Percentiles rank a stretch among this genome's conserved stretches.
Conservation (phyloP, 1,284 basidiomycete genomes). For the Puccinia coronata region DNA sequence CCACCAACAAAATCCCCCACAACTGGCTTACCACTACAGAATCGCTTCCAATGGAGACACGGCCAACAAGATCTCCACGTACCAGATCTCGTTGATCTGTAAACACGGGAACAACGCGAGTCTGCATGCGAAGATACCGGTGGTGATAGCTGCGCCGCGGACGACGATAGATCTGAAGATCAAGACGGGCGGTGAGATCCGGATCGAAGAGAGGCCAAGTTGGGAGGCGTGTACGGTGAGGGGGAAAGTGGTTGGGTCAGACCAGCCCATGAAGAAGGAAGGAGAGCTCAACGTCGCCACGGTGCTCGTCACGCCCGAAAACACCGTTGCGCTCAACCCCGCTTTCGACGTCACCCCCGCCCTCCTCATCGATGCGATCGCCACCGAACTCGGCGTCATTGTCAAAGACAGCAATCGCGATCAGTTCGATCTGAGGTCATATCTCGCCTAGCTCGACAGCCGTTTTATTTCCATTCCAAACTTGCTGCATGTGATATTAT, state of each 20-base stretch:
- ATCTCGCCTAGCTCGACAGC: background rate
- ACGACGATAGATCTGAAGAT: slow-evolving; percentile 78
- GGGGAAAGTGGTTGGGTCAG: slow-evolving; percentile 69
- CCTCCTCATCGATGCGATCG: slow-evolving; percentile 63
- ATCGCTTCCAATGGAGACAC: slow-evolving; percentile 88
- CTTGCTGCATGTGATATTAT: too few relatives aligned
- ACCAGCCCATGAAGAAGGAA: slow-evolving; percentile 55
- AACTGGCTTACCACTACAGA: slow-evolving; percentile 56
- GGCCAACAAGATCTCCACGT: slow-evolving; percentile 70
- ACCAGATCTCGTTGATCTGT: slow-evolving; percentile 38
- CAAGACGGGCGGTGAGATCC: slow-evolving; percentile 63
- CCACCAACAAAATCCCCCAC: background rate
- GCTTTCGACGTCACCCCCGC: slow-evolving; percentile 92
- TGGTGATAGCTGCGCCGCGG: slow-evolving; percentile 84
- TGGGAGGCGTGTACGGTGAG: slow-evolving; percentile 83
- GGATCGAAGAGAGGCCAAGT: slow-evolving; percentile 83
- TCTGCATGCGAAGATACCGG: slow-evolving; percentile 65
- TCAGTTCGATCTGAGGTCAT: background rate
- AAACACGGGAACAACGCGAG: slow-evolving; percentile 15
- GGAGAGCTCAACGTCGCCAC: slow-evolving; percentile 68
- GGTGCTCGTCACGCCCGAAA: slow-evolving; percentile 68
- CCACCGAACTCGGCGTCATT: slow-evolving; percentile 55
- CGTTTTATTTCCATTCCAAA: too few relatives aligned
- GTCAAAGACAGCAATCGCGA: background rate
- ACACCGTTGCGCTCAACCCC: slow-evolving; percentile 74